Conservation (phyloP, 2,329 filamentous ascomycete genomes). For the Pezicula carpinea region DNA sequence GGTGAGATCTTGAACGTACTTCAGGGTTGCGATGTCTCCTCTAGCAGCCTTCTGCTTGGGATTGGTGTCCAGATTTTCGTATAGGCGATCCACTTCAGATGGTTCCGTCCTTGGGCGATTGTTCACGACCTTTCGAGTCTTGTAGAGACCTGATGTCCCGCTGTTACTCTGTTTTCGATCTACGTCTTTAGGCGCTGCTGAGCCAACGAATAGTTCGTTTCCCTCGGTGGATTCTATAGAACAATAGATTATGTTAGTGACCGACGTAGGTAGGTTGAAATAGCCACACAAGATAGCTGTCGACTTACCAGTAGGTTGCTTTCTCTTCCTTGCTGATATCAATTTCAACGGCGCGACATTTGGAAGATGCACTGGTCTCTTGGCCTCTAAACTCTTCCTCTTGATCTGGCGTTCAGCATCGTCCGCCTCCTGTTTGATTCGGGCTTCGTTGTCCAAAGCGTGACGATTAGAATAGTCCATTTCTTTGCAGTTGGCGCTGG, state of each 20-base stretch:
- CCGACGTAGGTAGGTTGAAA: too few species aligned
- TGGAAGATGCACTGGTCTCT: too few species aligned
- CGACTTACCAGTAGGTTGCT: neutral
- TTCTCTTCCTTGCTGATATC: neutral
- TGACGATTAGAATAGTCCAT: too few species aligned
- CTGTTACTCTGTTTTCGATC: conserved; percentile 1
- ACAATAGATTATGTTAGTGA: too few species aligned
- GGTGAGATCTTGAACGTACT: conserved; percentile 10
- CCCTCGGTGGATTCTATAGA: too few species aligned
- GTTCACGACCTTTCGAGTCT: conserved; percentile 4
- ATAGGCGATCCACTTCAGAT: conserved; percentile 10
- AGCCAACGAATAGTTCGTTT: too few species aligned
- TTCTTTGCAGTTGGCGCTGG: too few species aligned
- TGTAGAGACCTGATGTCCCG: neutral
- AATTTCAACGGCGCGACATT: neutral
- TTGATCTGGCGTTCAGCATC: too few species aligned
- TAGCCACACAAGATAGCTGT: neutral
- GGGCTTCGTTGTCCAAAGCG: too few species aligned
- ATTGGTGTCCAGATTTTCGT: conserved; percentile 1
- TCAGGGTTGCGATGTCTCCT: conserved; percentile 6
- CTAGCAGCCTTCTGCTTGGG: conserved; percentile 6
- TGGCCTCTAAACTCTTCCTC: too few species aligned
- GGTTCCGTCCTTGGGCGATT: neutral
- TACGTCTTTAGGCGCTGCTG: too few species aligned
- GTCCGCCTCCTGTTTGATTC: too few species aligned